Conservation (phyloP, 2,329 filamentous ascomycete genomes). For the Penicillium sp. region DNA sequence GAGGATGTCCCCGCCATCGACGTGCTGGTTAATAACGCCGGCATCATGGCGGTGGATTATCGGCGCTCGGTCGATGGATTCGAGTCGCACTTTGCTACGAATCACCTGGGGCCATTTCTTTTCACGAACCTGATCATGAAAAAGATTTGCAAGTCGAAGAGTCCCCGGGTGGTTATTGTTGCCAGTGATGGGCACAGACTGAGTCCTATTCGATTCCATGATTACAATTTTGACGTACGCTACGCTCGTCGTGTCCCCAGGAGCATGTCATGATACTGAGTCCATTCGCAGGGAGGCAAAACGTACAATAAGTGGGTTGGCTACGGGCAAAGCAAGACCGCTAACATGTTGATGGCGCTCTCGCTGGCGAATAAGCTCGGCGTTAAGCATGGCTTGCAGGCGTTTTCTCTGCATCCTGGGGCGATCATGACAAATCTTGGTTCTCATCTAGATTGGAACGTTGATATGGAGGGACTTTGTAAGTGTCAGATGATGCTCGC, state of each 20-base stretch:
- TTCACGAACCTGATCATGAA: slow-evolving; percentile 44
- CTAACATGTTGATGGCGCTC: slow-evolving; percentile 48
- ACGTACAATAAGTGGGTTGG: slow-evolving; percentile 37
- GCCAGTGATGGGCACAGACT: slow-evolving; percentile 50
- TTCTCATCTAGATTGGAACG: slow-evolving; percentile 22
- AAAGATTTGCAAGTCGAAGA: slow-evolving; percentile 30
- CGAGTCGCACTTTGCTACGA: slow-evolving; percentile 44
- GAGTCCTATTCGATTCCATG: slow-evolving; percentile 46
- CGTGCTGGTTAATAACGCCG: slow-evolving; percentile 49
- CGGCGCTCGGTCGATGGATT: slow-evolving; percentile 37
- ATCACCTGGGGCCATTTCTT: slow-evolving; percentile 44
- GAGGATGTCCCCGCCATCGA: slow-evolving; percentile 37
- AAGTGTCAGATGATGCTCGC: not conserved
- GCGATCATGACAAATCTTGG: slow-evolving; percentile 27
- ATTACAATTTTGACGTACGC: slow-evolving; percentile 48
- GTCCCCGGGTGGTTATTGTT: slow-evolving; percentile 47
- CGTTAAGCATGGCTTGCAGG: slow-evolving; percentile 22
- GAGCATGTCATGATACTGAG: not conserved
- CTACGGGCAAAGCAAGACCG: slow-evolving; percentile 52
- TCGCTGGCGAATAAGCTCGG: slow-evolving; percentile 36
- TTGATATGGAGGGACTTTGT: slow-evolving; percentile 18
- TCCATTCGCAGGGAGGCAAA: slow-evolving; percentile 23
- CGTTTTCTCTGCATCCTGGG: slow-evolving; percentile 34
- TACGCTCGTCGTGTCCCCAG: not conserved
- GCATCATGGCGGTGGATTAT: slow-evolving; percentile 39